Percentiles rank a stretch among this genome's conserved stretches.
These are phyloP conservation scores for Kluyveromyces dobzhanskii DNA, from an alignment of 805 yeast genomes.

Conservation along the genomic window DNA sequence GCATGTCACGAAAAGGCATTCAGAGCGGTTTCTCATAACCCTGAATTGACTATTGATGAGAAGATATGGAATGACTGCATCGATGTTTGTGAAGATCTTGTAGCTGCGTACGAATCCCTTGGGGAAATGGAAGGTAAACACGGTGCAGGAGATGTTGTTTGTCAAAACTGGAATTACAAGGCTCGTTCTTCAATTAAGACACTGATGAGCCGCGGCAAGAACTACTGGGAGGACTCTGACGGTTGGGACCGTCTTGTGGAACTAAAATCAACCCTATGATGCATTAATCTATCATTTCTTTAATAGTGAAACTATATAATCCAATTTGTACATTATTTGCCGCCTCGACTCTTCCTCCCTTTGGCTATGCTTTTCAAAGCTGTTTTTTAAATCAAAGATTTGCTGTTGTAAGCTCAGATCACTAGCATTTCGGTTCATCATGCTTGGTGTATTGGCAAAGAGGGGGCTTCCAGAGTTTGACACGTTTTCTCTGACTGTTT, in stretches of 20 bases:
- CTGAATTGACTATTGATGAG: conserved; percentile 57
- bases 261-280: conserved; percentile 13
- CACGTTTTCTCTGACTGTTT: not conserved
- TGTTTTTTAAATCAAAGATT: not conserved
- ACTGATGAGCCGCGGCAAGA: conserved; percentile 69
- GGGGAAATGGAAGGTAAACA: conserved; percentile 80
- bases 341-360: conserved; percentile 10
- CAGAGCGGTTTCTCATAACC: conserved; percentile 57
- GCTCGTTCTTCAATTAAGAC: conserved; percentile 65
- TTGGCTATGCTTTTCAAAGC: conserved; percentile 2
- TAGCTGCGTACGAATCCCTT: conserved; percentile 76
- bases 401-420: conserved; percentile 1
- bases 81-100: conserved; percentile 66
- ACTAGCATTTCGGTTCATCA: not conserved
- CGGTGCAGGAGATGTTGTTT: conserved; percentile 76
- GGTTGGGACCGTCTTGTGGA: conserved; percentile 64
- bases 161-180: conserved; percentile 88
- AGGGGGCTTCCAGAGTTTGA: not conserved
- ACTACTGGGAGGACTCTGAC: conserved; percentile 69
- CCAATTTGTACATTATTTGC: conserved; percentile 10
- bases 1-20: conserved; percentile 83
- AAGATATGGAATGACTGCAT: conserved; percentile 69
- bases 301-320: conserved; percentile 6
- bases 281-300: not conserved
- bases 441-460: not conserved